phyloP scores from a whole-genome alignment of 2,329 filamentous ascomycete genomes.

The Colletotrichum lindemuthianum region DNA sequence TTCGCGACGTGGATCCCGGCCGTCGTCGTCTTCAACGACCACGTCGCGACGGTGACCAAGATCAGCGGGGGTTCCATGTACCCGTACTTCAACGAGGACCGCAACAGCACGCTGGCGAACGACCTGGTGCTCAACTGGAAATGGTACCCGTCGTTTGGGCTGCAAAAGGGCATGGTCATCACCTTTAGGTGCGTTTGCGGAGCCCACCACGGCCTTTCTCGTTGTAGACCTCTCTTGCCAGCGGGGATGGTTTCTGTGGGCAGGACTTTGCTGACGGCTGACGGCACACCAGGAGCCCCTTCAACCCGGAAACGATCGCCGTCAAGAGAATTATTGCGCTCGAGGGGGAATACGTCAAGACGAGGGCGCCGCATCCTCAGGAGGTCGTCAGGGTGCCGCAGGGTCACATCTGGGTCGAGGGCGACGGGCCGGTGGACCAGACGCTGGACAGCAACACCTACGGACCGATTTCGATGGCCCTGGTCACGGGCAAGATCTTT shows the following conservation, averaged over 20 bases:
- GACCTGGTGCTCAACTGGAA: slow-evolving; percentile 71
- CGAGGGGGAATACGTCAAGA: slow-evolving; percentile 79
- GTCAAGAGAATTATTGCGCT: slow-evolving; percentile 88
- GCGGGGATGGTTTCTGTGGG: too few relatives aligned
- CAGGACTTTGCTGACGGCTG: slow-evolving; percentile 9
- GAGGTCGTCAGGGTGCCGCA: slow-evolving; percentile 73
- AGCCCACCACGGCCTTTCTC: too few relatives aligned
- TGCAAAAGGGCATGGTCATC: slow-evolving; percentile 79
- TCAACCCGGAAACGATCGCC: slow-evolving; percentile 72
- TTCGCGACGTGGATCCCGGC: slow-evolving; percentile 71
- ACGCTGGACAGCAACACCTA: slow-evolving; percentile 90
- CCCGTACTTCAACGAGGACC: slow-evolving; percentile 77
- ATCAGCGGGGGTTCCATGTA: slow-evolving; percentile 78
- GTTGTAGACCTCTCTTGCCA: too few relatives aligned
- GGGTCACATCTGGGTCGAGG: slow-evolving; percentile 95
- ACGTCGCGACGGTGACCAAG: slow-evolving; percentile 66
- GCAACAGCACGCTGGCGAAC: slow-evolving; percentile 61
- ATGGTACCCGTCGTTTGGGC: slow-evolving; percentile 63
- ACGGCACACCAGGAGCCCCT: slow-evolving; percentile 68
- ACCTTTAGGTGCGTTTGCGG: slow-evolving; percentile 68
- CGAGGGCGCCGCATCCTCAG: slow-evolving; percentile 68
- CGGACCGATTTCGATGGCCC: slow-evolving; percentile 79
- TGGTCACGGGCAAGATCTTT: slow-evolving; percentile 80
- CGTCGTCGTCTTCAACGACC: slow-evolving; percentile 68
- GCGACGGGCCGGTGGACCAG: slow-evolving; percentile 78